phyloP scores from a whole-genome alignment of 2,329 filamentous ascomycete genomes.

The Samsoniella hepiali region DNA sequence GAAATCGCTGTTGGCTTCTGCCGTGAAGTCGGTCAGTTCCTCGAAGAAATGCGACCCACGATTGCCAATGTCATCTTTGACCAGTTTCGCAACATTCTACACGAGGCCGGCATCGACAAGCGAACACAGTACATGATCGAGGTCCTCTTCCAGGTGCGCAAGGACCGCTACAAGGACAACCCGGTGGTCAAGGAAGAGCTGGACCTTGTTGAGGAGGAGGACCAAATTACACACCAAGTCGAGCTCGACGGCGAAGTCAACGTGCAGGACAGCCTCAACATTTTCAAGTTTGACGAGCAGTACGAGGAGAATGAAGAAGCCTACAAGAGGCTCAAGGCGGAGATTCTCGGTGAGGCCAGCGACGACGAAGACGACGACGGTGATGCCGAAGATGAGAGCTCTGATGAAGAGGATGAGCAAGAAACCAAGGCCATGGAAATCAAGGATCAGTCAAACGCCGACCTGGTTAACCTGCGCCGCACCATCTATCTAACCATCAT shows the following conservation, averaged over 20 bases:
- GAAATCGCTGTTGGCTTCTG: slow-evolving; percentile 95
- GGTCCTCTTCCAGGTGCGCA: slow-evolving; percentile 92
- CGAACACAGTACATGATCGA: slow-evolving; percentile 99
- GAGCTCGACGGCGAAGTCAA: slow-evolving; percentile 81
- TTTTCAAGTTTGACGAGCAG: slow-evolving; percentile 90
- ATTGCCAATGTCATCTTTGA: slow-evolving; percentile 92
- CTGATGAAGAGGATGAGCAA: slow-evolving; percentile 67
- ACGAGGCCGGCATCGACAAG: slow-evolving; percentile 97
- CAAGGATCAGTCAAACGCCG: slow-evolving; percentile 95
- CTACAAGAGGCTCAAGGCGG: slow-evolving; percentile 85
- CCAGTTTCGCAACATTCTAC: slow-evolving; percentile 89
- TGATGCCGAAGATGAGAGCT: slow-evolving; percentile 63
- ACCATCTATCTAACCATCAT: slow-evolving; percentile 98
- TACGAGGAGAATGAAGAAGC: slow-evolving; percentile 89
- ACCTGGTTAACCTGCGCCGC: slow-evolving; percentile 86
- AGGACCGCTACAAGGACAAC: slow-evolving; percentile 96
- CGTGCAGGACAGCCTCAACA: slow-evolving; percentile 82
- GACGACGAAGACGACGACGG: slow-evolving; percentile 74
- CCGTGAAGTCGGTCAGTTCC: slow-evolving; percentile 85
- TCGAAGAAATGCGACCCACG: slow-evolving; percentile 90
- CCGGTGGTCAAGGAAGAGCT: slow-evolving; percentile 87
- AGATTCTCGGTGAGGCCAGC: slow-evolving; percentile 91
- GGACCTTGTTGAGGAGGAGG: slow-evolving; percentile 94
- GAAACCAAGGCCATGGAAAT: slow-evolving; percentile 87
- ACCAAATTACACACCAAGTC: slow-evolving; percentile 89